A percentile compares a stretch with the other conserved stretches of the same genome.
Conservation (phyloP, 2,329 filamentous ascomycete genomes). For the Colletotrichum limetticola region DNA sequence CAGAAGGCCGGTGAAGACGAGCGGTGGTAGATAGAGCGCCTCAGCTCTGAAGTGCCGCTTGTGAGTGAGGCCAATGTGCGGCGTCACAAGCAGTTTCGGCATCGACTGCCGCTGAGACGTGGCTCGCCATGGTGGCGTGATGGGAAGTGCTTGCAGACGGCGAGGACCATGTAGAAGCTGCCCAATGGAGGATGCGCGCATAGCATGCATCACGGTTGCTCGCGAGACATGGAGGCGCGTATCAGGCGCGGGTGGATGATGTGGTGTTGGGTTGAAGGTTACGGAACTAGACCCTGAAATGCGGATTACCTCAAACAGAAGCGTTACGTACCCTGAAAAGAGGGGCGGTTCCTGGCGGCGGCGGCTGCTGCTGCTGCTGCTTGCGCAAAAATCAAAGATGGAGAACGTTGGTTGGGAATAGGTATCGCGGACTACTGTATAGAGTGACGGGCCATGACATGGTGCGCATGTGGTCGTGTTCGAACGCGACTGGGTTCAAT, state of each 20-base stretch:
- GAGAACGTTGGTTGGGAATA: not conserved
- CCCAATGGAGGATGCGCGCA: constrained; percentile 37
- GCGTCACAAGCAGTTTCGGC: constrained; percentile 13
- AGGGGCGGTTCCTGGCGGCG: constrained; percentile 2
- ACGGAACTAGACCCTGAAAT: constrained; percentile 9
- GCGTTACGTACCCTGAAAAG: not conserved
- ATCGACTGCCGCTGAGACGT: constrained; percentile 27
- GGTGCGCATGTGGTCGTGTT: constrained; percentile 28
- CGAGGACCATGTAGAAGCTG: constrained; percentile 29
- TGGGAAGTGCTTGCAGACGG: constrained; percentile 11
- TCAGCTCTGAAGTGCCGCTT: constrained; percentile 48
- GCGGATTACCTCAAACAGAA: not conserved
- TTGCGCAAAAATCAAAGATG: not conserved
- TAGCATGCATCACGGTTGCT: constrained; percentile 40
- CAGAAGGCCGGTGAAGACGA: constrained; percentile 73
- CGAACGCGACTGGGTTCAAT: constrained; percentile 38
- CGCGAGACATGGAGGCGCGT: constrained; percentile 28
- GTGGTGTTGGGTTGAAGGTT: not conserved
- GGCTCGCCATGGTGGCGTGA: constrained; percentile 26
- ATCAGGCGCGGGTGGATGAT: constrained; percentile 7
- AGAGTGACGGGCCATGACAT: constrained; percentile 20
- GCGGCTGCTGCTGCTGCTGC: not conserved
- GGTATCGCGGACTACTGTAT: constrained; percentile 4
- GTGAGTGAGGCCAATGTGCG: constrained; percentile 33
- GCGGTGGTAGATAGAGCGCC: constrained; percentile 69